These are phyloP conservation scores for Cercospora sp. DNA, from an alignment of 2,329 filamentous ascomycete species.

Conservation along the genomic window DNA sequence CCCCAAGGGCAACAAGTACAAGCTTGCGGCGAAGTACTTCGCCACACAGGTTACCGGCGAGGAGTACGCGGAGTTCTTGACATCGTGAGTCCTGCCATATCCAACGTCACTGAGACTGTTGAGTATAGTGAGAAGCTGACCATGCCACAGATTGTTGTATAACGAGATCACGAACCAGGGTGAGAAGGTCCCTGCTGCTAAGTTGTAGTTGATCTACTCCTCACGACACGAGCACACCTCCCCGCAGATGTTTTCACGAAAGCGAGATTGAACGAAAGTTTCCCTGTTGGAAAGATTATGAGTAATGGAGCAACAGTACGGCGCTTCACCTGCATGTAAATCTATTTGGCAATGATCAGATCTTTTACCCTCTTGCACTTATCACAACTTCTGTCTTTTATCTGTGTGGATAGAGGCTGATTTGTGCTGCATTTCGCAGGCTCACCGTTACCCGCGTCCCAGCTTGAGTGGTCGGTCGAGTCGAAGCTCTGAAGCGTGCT, in stretches of 20 bases:
- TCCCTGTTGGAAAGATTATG: not conserved
- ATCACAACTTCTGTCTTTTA: not conserved
- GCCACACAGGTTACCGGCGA: constrained; percentile 90
- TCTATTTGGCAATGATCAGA: not conserved
- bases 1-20: constrained; percentile 86
- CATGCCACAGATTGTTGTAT: constrained; percentile 67
- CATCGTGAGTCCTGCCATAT: constrained; percentile 58
- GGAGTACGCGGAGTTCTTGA: constrained; percentile 96
- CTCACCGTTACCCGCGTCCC: not conserved
- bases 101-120: constrained; percentile 22
- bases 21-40: constrained; percentile 89
- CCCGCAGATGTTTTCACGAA: not conserved
- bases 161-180: constrained; percentile 81
- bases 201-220: constrained; percentile 36
- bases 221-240: not conserved
- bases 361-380: not conserved
- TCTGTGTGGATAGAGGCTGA: not conserved
- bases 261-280: not conserved
- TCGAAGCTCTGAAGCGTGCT: not conserved
- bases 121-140: constrained; percentile 1
- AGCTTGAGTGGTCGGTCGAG: not conserved
- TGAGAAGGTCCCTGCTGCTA: constrained; percentile 56
- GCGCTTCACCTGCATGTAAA: constrained; percentile 1
- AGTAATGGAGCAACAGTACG: not conserved
- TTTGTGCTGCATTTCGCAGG: not conserved